These are phyloP conservation scores for Coemansia sp. DNA, from an alignment of 192 early-diverging fungal species.

Conservation along the genomic window DNA sequence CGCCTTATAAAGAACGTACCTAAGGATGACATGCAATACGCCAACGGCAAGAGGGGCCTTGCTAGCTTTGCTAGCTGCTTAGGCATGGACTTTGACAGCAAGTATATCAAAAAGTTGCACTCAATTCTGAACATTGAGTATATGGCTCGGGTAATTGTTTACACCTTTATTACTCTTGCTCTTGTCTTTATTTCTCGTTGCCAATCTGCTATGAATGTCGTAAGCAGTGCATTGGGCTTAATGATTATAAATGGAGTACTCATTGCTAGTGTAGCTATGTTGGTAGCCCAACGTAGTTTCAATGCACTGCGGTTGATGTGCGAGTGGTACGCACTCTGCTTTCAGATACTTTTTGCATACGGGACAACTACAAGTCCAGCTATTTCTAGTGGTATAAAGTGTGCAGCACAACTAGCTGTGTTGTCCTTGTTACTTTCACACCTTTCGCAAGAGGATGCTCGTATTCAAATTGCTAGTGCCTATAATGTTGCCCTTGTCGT, in stretches of 20 bases:
- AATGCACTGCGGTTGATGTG: neutral
- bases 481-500: neutral
- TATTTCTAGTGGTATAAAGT: neutral
- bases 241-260: neutral
- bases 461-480: neutral
- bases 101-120: neutral
- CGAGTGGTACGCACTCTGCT: neutral
- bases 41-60: neutral
- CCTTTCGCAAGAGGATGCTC: neutral
- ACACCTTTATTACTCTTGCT: neutral
- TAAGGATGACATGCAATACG: neutral
- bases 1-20: neutral
- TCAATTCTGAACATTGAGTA: neutral
- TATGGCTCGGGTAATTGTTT: neutral
- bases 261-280: neutral
- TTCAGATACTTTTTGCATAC: neutral
- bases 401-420: neutral
- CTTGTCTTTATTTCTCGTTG: neutral
- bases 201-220: neutral
- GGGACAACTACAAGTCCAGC: neutral
- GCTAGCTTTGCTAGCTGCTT: neutral
- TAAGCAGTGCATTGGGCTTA: neutral
- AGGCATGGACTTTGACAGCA: neutral
- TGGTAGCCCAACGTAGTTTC: neutral
- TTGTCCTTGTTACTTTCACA: neutral